phyloP scores from a whole-genome alignment of 2,329 filamentous ascomycete species.

The Xenosphaeropsis pyriputrescens region DNA sequence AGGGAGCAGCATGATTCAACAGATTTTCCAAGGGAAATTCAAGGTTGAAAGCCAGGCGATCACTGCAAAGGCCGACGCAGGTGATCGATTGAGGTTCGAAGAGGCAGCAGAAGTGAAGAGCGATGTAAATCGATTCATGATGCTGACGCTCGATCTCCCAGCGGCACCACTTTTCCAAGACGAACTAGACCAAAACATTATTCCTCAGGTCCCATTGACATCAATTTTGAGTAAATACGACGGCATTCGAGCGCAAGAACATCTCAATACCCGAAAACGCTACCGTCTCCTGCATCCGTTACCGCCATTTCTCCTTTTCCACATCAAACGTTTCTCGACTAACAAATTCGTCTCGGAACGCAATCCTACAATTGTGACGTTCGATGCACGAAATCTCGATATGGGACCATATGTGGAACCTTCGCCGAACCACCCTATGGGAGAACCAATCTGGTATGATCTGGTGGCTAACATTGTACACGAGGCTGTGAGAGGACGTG shows the following conservation, averaged over 20 bases:
- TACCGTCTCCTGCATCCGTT: constrained; percentile 84
- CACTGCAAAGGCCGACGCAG: constrained; percentile 75
- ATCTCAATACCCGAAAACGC: constrained; percentile 73
- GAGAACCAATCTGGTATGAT: constrained; percentile 87
- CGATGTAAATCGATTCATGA: constrained; percentile 67
- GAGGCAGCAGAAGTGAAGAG: constrained; percentile 72
- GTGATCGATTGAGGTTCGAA: constrained; percentile 82
- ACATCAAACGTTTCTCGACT: constrained; percentile 91
- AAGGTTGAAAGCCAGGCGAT: constrained; percentile 91
- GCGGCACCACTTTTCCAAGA: constrained; percentile 91
- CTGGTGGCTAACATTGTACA: constrained; percentile 89
- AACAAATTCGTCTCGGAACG: constrained; percentile 96
- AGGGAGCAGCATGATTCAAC: constrained; percentile 73
- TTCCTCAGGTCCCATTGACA: constrained; percentile 77
- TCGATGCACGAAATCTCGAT: constrained; percentile 73
- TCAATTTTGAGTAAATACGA: constrained; percentile 87
- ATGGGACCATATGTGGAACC: constrained; percentile 87
- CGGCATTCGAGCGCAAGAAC: constrained; percentile 73
- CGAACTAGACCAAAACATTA: constrained; percentile 87
- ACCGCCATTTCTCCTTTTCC: constrained; percentile 81
- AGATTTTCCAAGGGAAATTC: constrained; percentile 83
- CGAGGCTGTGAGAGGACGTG: constrained; percentile 62
- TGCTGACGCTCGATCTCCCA: constrained; percentile 86
- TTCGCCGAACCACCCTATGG: constrained; percentile 56
- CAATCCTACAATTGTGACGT: constrained; percentile 96